Base-by-base conservation (phyloP, 2,329 filamentous ascomycete genomes). In the Gremmenia infestans region DNA sequence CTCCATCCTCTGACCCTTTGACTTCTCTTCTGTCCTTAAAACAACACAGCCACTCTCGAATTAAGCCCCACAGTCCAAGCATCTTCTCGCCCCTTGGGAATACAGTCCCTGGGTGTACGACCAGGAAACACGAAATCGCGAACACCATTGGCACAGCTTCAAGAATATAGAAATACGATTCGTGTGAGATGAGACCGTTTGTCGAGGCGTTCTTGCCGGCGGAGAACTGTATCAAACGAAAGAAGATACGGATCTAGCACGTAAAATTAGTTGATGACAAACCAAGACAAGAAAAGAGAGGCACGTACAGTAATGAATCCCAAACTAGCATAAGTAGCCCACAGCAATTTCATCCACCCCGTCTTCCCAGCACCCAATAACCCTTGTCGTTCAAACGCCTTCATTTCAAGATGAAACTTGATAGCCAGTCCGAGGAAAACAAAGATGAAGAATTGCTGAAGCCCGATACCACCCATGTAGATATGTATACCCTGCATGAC, bases 171-270 rank as follows among this genome's bases (percentile, higher is more conserved):
- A 76, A 72, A 64, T 81, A 85, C 11, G 65, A 72, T 61, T 83
- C 79, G 57, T 80, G 71, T 36, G 68, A 72, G 9, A 80, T 68
- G 0, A 72, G 69, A 60, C 76, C 79, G 28, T 78, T 81, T 35
- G 32, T 25, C 5, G 52, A 47, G 4, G 52, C 36, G 9, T 50
- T 56, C 1, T 52, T 59, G 4, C 79, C 80, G 12, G 71, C 70
- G 0, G 73, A 73, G 63, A 81, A 86, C 66, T 86, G 81, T 50
- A 73, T 67, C 2, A 87, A 73, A 25, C 82, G 81, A 70, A 79
- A 87, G 58, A 83, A 75, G 65, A 86, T 84, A 19, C 83, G 78
- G 32, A 77, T 67, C 74, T 81, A 36, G 48, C 50, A 28, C 11
- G 14, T 11, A 15, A 25, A 37, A n/a, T 53, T 47, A 54, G 49